Evolutionary conservation across 495 filamentous ascomycete genomes (phyloP), one percentile per base, ranked within the genome.

Genomic region (Talaromyces borbonicus): DNA sequence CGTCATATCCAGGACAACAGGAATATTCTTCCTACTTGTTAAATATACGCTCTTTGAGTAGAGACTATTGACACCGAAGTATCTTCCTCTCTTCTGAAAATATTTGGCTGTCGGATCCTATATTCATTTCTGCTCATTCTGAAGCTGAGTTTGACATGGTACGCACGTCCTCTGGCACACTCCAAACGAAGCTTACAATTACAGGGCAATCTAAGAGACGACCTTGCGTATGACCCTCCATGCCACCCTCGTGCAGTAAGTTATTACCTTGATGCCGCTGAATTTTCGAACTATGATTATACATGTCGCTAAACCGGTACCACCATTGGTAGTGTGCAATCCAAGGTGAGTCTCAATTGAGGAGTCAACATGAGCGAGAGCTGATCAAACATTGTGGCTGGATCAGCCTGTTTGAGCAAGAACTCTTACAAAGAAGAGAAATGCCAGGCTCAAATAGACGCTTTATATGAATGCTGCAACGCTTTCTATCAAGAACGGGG

Each of bases 391-490:
- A 56, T 49, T 37, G 37, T n/a, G n/a, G n/a, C n/a, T n/a, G n/a
- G n/a, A n/a, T 52, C 29, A 51, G 88, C 82, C 48, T 98, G 92
- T 56, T 64, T 98, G 33, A 73, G 68, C 42, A 94, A 80, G 66
- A 87, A 86, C 56, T 81, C 79, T n/a, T 96, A 84, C 61, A 71
- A 93, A 33, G 88, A 99, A 70, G 78, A 77, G 19, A 93, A 83
- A 56, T 99, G 92, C 64, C 71, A 78, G 50, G 60, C 72, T 8
- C 72, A 92, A 54, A 77, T 99, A 38, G 84, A 95, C 59, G 85
- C 87, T n/a, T 67, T 99, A 18, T 99, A 97, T 60, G 83, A 92
- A 56, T 99, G 92, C 60, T 99, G 92, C 64, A 81, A 88, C 51
- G 70, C 74, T 24, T 94, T 99, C 63, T 97, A 99, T 66, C 63